Percentiles rank a stretch among this genome's conserved stretches.
phyloP scores from a whole-genome alignment of 2,329 filamentous ascomycete genomes.

The Fusarium dlaminii region DNA sequence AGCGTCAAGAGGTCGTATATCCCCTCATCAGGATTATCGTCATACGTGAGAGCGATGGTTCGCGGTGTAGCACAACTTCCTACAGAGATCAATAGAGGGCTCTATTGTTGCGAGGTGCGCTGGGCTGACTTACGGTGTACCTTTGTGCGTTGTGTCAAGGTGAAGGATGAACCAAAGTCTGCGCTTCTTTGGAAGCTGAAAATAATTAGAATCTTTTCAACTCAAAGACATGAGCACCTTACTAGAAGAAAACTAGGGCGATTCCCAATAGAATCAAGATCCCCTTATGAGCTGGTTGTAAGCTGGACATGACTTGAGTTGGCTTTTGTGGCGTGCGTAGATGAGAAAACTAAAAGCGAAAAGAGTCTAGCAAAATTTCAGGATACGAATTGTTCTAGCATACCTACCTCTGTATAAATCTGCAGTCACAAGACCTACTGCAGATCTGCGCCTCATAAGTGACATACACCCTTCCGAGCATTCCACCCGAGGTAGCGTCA shows the following conservation, averaged over 20 bases:
- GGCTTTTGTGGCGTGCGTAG: not conserved
- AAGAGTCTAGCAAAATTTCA: not conserved
- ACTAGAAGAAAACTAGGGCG: not conserved
- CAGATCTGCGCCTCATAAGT: not conserved
- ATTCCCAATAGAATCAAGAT: not conserved
- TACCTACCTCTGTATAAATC: not conserved
- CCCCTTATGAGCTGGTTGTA: not conserved
- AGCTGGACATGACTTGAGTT: not conserved
- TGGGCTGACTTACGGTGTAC: not conserved
- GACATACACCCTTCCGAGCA: not conserved
- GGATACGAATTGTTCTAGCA: not conserved
- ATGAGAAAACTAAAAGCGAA: not conserved
- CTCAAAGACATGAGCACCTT: fast-evolving
- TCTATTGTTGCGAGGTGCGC: fast-evolving
- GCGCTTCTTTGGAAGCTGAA: not conserved
- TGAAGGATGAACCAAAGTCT: not conserved
- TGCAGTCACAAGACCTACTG: not conserved
- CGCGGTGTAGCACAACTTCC: not conserved
- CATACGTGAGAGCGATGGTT: not conserved
- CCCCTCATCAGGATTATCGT: not conserved
- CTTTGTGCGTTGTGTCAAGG: not conserved
- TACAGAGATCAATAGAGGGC: not conserved
- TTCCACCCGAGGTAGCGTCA: not conserved
- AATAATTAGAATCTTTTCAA: fast-evolving
- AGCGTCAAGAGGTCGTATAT: not conserved